Conservation (phyloP, 805 yeast genomes). For the Lipomyces sp. region DNA sequence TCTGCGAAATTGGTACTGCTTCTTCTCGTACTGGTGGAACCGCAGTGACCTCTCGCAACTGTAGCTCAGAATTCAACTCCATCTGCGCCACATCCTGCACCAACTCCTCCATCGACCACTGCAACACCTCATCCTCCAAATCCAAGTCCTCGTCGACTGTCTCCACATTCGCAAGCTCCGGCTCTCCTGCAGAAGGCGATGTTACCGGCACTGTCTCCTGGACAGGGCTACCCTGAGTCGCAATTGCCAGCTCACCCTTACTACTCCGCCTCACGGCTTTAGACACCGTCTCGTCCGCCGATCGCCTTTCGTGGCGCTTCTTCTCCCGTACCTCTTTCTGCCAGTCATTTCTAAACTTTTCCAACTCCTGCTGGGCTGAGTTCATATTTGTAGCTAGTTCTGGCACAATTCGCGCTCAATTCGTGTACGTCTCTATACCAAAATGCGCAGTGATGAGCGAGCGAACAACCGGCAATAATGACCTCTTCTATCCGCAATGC, state of each 20-base stretch:
- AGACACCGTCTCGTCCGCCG: background rate
- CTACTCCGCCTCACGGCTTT: background rate
- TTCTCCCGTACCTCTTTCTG: constrained; percentile 33
- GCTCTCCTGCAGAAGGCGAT: background rate
- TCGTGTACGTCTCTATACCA: background rate
- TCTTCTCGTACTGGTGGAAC: constrained; percentile 5
- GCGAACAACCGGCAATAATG: no score
- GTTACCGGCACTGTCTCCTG: background rate
- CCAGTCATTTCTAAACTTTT: constrained; percentile 35
- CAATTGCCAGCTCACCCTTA: background rate
- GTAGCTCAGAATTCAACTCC: constrained; percentile 28
- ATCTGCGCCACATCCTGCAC: constrained; percentile 22
- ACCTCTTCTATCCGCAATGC: background rate
- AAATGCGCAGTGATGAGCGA: no score
- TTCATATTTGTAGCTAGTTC: background rate
- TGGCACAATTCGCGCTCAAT: background rate
- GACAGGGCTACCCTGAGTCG: background rate
- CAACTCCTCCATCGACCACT: constrained; percentile 29
- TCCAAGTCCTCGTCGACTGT: constrained; percentile 6
- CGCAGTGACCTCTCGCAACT: constrained; percentile 28
- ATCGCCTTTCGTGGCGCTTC: constrained; percentile 8
- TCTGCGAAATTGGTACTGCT: background rate
- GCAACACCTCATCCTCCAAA: constrained; percentile 13
- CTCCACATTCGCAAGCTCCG: background rate
- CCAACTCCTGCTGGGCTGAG: constrained; percentile 25